Evolutionary conservation across 2,329 filamentous ascomycete species (phyloP).

Genomic region (Aspergillus spinulosporus): DNA sequence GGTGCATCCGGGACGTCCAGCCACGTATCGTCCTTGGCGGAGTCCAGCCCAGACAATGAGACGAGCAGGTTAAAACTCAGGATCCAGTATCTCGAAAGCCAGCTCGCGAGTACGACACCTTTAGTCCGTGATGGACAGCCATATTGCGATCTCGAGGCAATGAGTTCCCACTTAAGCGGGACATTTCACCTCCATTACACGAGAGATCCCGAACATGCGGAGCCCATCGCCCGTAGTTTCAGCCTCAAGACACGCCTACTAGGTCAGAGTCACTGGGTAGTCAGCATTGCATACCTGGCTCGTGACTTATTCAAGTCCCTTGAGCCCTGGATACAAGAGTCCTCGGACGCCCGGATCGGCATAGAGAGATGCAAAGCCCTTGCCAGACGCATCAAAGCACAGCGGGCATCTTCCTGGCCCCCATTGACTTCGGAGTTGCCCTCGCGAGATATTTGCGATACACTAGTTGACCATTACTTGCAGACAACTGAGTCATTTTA

Average conservation of each 20-base stretch:
- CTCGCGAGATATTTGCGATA: slow-evolving; percentile 43
- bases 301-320: slow-evolving; percentile 44
- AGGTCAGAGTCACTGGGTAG: slow-evolving; percentile 4
- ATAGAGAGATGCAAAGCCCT: slow-evolving; percentile 57
- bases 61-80: background rate
- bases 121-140: background rate
- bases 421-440: slow-evolving; percentile 49
- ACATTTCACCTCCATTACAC: slow-evolving; percentile 2
- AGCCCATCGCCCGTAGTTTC: background rate
- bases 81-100: background rate
- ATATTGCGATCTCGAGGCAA: background rate
- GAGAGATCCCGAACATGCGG: background rate
- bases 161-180: background rate
- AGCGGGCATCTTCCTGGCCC: slow-evolving; percentile 52
- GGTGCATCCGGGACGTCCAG: background rate
- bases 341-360: slow-evolving; percentile 35
- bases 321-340: slow-evolving; percentile 43
- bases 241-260: slow-evolving; percentile 2
- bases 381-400: slow-evolving; percentile 55
- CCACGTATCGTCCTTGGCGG: background rate
- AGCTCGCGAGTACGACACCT: background rate
- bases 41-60: background rate
- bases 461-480: slow-evolving; percentile 55
- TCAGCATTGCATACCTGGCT: background rate
- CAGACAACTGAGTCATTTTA: slow-evolving; percentile 56